Evolutionary conservation across 768 basidiomycete genomes (phyloP).

Genomic region (Phlebiopsis flavidoalba): DNA sequence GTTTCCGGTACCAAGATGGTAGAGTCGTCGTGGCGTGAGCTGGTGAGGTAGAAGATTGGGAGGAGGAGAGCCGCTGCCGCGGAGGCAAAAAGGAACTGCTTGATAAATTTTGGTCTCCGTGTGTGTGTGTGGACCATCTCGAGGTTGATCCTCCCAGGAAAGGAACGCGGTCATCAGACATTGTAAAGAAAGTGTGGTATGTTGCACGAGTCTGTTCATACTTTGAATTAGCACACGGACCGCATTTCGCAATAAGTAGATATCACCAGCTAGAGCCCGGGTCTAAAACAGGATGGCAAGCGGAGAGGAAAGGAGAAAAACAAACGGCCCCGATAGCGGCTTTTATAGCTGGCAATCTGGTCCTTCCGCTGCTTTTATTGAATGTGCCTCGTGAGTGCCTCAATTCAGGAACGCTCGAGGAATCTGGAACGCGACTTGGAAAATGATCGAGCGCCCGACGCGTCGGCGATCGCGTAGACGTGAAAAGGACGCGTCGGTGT

Average conservation of each 20-base stretch:
- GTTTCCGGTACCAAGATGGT: too few relatives aligned
- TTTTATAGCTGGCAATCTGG: neutral
- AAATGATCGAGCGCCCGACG: neutral
- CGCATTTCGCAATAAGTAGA: neutral
- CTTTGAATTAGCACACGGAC: neutral
- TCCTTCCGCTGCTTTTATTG: neutral
- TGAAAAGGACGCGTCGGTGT: too few relatives aligned
- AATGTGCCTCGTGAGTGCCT: neutral
- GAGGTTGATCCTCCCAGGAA: neutral
- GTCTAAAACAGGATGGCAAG: neutral
- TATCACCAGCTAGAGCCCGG: neutral
- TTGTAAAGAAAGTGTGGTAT: neutral
- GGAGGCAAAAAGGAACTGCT: neutral
- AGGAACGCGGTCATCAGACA: neutral
- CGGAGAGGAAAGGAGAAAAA: neutral
- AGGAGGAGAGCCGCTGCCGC: neutral
- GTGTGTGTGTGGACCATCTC: neutral
- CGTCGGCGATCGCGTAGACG: neutral
- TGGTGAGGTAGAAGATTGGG: neutral
- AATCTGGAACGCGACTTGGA: neutral
- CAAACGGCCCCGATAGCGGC: neutral
- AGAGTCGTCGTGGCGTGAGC: neutral
- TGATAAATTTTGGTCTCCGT: neutral
- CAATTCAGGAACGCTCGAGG: neutral
- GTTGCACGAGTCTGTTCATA: neutral